Evolutionary conservation across 2,329 filamentous ascomycete genomes (phyloP).

Genomic region (Pyrenophora teres): DNA sequence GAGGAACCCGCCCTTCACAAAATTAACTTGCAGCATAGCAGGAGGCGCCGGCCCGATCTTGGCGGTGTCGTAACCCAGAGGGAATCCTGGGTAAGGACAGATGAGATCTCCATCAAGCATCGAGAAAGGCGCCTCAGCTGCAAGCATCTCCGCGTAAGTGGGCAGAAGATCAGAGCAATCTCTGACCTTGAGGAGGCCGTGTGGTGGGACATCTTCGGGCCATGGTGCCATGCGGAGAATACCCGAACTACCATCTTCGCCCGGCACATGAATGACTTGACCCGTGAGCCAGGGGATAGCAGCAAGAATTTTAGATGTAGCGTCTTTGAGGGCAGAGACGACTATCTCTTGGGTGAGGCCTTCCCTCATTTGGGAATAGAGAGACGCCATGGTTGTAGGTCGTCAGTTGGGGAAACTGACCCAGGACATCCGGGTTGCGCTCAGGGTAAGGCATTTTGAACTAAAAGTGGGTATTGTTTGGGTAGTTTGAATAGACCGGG

Average conservation of each 20-base stretch:
- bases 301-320: neutral
- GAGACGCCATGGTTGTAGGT: neutral
- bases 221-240: neutral
- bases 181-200: neutral
- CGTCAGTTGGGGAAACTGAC: neutral
- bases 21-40: neutral
- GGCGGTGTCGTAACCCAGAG: neutral
- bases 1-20: neutral
- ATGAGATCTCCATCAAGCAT: neutral
- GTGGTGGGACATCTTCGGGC: neutral
- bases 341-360: neutral
- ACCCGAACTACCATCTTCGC: neutral
- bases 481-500: too few relatives aligned
- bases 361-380: neutral
- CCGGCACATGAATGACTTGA: neutral
- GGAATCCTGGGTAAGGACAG: neutral
- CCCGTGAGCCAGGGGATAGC: neutral
- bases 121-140: neutral
- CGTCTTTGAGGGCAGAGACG: neutral
- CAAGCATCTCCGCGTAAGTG: neutral
- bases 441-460: neutral
- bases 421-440: neutral
- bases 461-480: neutral
- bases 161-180: neutral
- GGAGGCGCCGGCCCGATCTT: neutral